Conservation (phyloP, 2,329 filamentous ascomycete genomes). For the Diaporthe citri region DNA sequence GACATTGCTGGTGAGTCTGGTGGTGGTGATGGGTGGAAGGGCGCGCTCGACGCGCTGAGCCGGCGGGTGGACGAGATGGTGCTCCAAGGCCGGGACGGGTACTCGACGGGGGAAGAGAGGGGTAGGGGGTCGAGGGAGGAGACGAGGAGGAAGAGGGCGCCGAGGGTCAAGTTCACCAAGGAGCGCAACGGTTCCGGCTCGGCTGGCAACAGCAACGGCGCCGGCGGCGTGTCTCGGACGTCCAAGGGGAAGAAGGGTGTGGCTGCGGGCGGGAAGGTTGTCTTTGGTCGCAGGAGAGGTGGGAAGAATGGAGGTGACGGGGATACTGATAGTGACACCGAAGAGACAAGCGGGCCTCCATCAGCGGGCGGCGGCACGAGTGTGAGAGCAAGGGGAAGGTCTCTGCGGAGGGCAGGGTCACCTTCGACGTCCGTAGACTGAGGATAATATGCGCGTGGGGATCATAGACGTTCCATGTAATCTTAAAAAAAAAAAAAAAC, state of each 20-base stretch:
- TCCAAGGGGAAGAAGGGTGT: not conserved
- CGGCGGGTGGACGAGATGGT: constrained; percentile 26
- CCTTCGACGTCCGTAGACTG: constrained; percentile 25
- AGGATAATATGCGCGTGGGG: not conserved
- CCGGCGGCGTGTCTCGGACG: not conserved
- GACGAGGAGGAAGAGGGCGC: not conserved
- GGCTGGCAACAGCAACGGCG: not conserved
- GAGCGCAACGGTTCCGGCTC: not conserved
- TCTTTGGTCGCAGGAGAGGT: not conserved
- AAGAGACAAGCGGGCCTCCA: not conserved
- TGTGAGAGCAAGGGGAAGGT: not conserved
- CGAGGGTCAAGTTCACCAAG: not conserved
- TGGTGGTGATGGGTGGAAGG: not conserved
- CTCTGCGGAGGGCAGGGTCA: not conserved
- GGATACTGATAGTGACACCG: not conserved
- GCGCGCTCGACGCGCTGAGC: not conserved
- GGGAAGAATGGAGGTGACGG: not conserved
- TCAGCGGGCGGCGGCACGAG: not conserved
- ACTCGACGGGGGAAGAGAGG: too few relatives aligned
- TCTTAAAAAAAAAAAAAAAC: not conserved
- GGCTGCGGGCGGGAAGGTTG: not conserved
- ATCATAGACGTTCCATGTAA: not conserved
- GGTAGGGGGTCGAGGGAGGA: not conserved
- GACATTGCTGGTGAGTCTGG: not conserved
- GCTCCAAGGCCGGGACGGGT: constrained; percentile 3